Percentiles rank a stretch among this genome's conserved stretches.
Conservation (phyloP, 805 yeast species). For the Yamadazyma takamatsuzukensis region DNA sequence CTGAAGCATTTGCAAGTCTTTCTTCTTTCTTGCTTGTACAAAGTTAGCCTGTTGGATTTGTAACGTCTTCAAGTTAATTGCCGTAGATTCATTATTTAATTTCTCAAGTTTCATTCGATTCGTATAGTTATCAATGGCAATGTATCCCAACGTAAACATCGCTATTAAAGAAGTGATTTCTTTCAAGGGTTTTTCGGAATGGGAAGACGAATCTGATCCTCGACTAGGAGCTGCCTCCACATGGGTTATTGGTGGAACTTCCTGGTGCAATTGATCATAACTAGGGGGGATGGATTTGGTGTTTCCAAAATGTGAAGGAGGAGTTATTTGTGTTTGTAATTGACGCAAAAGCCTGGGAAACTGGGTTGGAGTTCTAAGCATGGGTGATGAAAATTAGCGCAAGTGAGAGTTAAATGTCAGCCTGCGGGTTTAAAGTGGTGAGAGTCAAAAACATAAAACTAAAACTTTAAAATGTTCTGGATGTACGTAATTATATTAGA, state of each 20-base stretch:
- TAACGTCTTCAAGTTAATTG: constrained; percentile 34
- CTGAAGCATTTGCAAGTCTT: constrained; percentile 49
- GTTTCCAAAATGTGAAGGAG: constrained; percentile 23
- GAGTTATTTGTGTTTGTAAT: constrained; percentile 11
- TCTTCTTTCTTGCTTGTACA: constrained; percentile 47
- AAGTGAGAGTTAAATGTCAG: too few relatives aligned
- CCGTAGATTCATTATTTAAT: constrained; percentile 28
- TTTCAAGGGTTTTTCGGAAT: constrained; percentile 15
- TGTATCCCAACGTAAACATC: constrained; percentile 40
- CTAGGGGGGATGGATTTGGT: constrained; percentile 18
- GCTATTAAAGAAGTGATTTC: constrained; percentile 43
- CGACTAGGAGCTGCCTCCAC: too few relatives aligned
- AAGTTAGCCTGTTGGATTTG: constrained; percentile 47
- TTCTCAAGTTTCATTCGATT: constrained; percentile 37
- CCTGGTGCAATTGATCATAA: constrained; percentile 11
- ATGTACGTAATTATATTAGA: too few relatives aligned
- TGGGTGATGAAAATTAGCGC: too few relatives aligned
- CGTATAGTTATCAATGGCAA: constrained; percentile 51
- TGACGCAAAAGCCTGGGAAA: too few relatives aligned
- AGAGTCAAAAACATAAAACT: too few relatives aligned
- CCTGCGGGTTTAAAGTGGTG: too few relatives aligned
- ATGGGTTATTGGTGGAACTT: too few relatives aligned
- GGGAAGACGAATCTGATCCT: not conserved
- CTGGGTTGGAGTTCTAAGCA: too few relatives aligned
- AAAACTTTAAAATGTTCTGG: too few relatives aligned